These are phyloP conservation scores for Saccharomycopsis javanensis DNA, from an alignment of 805 yeast genomes.

Conservation along the genomic window DNA sequence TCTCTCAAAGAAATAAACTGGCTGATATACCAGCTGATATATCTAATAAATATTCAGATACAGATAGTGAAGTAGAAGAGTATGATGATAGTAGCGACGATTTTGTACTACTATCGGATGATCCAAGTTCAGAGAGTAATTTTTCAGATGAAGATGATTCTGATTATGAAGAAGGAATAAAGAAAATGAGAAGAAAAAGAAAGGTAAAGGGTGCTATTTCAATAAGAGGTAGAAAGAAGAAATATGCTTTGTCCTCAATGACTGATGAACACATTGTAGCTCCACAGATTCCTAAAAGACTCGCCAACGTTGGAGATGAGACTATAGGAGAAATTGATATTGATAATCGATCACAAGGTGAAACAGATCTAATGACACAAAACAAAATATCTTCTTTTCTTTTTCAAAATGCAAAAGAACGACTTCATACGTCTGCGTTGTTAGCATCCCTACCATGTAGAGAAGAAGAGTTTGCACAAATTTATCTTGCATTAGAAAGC, in stretches of 20 bases:
- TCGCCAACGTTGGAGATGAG: conserved; percentile 18
- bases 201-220: background rate
- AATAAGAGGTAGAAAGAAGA: background rate
- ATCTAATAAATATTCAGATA: background rate
- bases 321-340: conserved; percentile 21
- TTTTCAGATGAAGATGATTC: background rate
- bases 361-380: background rate
- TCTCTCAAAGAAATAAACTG: conserved; percentile 26
- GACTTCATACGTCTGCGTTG: conserved; percentile 31
- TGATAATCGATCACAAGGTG: background rate
- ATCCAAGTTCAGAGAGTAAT: background rate
- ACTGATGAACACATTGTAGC: background rate
- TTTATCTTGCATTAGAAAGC: conserved; percentile 59
- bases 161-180: background rate
- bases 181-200: background rate
- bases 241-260: background rate
- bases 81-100: background rate
- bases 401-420: conserved; percentile 30
- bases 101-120: background rate
- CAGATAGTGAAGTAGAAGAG: background rate
- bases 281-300: background rate
- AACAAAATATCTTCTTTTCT: conserved; percentile 15
- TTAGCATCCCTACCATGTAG: conserved; percentile 58
- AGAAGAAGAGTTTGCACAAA: conserved; percentile 66
- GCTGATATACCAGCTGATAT: no score